phyloP scores from a whole-genome alignment of 257 asterid genomes.

The Solanum pinnatisectum region DNA sequence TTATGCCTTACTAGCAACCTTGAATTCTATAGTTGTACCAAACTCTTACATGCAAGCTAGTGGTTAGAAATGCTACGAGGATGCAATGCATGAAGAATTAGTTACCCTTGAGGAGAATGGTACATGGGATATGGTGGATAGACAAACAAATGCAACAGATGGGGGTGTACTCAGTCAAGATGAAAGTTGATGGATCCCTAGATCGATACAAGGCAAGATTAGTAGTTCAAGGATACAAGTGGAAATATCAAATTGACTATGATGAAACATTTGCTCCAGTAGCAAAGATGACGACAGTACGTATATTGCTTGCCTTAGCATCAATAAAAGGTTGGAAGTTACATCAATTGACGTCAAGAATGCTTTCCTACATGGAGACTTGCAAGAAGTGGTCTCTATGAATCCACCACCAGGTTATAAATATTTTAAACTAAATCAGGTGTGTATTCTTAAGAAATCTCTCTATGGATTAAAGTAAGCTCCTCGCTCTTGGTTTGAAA shows the following conservation, averaged over 20 bases:
- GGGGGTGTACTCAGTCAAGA: neutral
- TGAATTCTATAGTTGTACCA: neutral
- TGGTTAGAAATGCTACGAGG: neutral
- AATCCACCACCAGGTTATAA: too few relatives aligned
- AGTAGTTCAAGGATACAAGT: neutral
- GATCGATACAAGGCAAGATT: neutral
- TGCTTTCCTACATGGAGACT: neutral
- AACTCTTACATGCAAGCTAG: neutral
- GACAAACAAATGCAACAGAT: neutral
- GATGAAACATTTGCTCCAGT: neutral
- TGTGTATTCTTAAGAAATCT: too few relatives aligned
- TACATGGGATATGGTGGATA: neutral
- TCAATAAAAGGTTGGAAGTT: neutral
- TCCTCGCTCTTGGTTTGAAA: too few relatives aligned
- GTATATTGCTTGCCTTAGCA: neutral
- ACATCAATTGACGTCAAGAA: neutral
- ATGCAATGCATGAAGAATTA: neutral
- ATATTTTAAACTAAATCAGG: too few relatives aligned
- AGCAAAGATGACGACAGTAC: neutral
- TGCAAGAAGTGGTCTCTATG: neutral
- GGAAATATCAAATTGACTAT: neutral
- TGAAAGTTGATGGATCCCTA: neutral
- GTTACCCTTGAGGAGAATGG: neutral
- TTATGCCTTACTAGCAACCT: neutral
- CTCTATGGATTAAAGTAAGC: too few relatives aligned